phyloP scores from a whole-genome alignment of 2,329 filamentous ascomycete species.

The Pseudopyricularia javanii region DNA sequence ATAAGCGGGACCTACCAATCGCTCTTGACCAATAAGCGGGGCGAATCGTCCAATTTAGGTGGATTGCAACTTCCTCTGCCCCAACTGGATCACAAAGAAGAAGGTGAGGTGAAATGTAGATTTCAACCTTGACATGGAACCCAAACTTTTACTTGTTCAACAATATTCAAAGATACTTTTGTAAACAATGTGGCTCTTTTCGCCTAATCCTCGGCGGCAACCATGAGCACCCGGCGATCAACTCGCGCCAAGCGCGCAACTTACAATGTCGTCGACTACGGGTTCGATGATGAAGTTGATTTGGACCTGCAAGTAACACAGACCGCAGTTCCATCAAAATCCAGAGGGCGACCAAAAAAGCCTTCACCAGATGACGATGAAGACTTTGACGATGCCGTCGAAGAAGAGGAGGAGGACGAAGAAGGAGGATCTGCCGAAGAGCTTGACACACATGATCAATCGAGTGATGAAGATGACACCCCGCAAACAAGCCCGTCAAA shows the following conservation, averaged over 20 bases:
- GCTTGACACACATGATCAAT: background rate
- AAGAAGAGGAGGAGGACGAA: background rate
- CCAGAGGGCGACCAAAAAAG: background rate
- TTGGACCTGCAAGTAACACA: background rate
- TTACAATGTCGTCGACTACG: slow-evolving; percentile 1
- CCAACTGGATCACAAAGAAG: too few relatives aligned
- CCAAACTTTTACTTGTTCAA: too few relatives aligned
- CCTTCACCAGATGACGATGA: background rate
- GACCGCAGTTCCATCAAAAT: background rate
- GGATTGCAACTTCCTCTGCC: too few relatives aligned
- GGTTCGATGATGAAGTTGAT: background rate
- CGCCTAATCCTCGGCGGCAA: background rate
- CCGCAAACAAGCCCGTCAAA: background rate
- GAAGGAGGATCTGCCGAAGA: background rate
- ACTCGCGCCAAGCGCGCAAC: background rate
- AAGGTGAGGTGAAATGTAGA: too few relatives aligned
- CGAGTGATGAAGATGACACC: background rate
- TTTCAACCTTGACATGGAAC: too few relatives aligned
- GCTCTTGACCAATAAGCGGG: too few relatives aligned
- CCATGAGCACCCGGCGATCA: background rate
- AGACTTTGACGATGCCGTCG: background rate
- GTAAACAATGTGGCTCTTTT: background rate
- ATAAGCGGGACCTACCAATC: too few relatives aligned
- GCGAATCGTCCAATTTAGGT: too few relatives aligned
- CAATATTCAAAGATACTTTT: too few relatives aligned